Percentiles rank a stretch among this genome's conserved stretches.
Conservation (phyloP, 2,329 filamentous ascomycete genomes). For the Paramyrothecium sp. region DNA sequence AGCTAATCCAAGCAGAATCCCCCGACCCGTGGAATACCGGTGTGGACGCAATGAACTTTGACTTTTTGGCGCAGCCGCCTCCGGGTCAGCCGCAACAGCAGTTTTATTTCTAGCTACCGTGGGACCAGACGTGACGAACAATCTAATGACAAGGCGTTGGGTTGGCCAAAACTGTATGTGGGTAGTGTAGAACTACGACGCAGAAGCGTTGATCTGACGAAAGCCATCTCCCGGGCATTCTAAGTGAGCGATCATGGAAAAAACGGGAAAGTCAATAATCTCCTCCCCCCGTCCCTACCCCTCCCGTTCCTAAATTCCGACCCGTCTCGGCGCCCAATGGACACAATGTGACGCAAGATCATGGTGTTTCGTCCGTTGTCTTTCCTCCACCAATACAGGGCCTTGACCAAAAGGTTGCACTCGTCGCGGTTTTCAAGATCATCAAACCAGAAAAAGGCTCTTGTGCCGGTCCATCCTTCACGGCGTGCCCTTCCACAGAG, state of each 20-base stretch:
- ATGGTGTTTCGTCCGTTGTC: constrained; percentile 16
- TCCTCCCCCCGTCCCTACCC: no score
- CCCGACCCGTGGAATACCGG: constrained; percentile 58
- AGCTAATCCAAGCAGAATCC: constrained; percentile 42
- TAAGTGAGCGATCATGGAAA: no score
- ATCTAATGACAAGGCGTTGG: no score
- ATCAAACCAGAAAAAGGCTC: constrained; percentile 25
- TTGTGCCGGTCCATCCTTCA: constrained; percentile 23
- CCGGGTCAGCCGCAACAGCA: constrained; percentile 57
- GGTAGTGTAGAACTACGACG: no score
- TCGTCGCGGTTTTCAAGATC: constrained; percentile 1
- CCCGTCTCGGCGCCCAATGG: constrained; percentile 7
- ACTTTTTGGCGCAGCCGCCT: constrained; percentile 58
- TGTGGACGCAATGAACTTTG: constrained; percentile 57
- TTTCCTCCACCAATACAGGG: constrained; percentile 27
- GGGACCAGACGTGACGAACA: no score
- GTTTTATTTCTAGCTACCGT: constrained; percentile 49
- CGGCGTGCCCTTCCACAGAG: constrained; percentile 9
- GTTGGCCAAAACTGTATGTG: no score
- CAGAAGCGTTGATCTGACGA: no score
- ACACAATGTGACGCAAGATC: constrained; percentile 14
- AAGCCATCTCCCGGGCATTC: no score
- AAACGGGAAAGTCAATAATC: no score
- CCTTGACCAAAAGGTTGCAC: constrained; percentile 23
- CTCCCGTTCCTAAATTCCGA: no score